Percentiles rank a stretch among this genome's conserved stretches.
These are phyloP conservation scores for Aspergillus sp. DNA, from an alignment of 2,329 filamentous ascomycete genomes.

Conservation along the genomic window DNA sequence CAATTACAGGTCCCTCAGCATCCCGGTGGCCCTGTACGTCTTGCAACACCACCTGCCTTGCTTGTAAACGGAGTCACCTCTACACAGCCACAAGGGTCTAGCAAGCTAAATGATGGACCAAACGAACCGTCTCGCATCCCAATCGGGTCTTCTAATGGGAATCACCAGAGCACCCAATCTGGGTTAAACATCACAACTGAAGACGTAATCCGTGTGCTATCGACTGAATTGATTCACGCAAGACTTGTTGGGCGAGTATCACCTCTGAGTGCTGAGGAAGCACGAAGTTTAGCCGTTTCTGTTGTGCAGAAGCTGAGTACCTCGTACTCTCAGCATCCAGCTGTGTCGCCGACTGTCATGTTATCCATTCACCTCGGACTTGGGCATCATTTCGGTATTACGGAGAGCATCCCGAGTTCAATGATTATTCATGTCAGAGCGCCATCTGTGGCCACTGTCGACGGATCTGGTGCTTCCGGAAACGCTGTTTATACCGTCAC, in stretches of 20 bases:
- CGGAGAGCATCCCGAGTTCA: constrained; percentile 15
- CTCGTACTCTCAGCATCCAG: constrained; percentile 23
- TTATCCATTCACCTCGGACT: constrained; percentile 34
- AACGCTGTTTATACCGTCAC: constrained; percentile 17
- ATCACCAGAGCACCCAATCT: too few species aligned
- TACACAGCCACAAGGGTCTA: too few species aligned
- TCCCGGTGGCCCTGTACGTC: constrained; percentile 34
- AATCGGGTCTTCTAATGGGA: too few species aligned
- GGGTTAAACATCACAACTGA: constrained; percentile 13
- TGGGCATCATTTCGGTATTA: constrained; percentile 29
- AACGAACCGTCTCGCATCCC: too few species aligned
- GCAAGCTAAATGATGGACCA: too few species aligned
- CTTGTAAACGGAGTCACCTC: constrained; percentile 32
- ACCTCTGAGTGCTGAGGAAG: constrained; percentile 26
- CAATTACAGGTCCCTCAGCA: constrained; percentile 41
- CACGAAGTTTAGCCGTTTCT: constrained; percentile 23
- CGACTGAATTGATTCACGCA: constrained; percentile 26
- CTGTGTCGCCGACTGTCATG: constrained; percentile 17
- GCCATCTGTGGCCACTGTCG: constrained; percentile 1
- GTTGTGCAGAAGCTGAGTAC: constrained; percentile 26
- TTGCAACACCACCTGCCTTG: constrained; percentile 39
- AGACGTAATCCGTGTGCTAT: constrained; percentile 27
- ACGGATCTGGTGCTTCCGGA: constrained; percentile 1
- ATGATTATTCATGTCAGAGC: constrained; percentile 23
- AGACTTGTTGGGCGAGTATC: constrained; percentile 22